Evolutionary conservation across 306 rosid genomes (phyloP), one percentile per base, ranked within the genome.

Genomic region (Hippophae rhamnoides): DNA sequence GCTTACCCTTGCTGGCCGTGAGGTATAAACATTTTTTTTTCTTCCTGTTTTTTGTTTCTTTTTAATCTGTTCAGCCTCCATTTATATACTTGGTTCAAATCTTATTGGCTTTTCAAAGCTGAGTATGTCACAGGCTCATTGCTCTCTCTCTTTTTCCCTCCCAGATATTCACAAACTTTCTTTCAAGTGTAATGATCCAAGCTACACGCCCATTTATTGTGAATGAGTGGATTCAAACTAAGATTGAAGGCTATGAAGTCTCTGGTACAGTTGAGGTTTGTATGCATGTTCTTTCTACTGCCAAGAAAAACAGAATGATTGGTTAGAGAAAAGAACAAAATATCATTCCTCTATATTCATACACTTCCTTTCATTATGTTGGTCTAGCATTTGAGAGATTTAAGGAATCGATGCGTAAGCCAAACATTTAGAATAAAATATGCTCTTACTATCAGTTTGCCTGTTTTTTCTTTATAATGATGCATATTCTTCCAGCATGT

Each of bases 221-320:
- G 58, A 84, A 86, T 18, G 99, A 93, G 79, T 93, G 99, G 99
- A 88, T 93, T 75, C 95, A 93, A 80, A 88, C 94, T 7, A 93
- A 88, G 80, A 93, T 93, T 53, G 82, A 93, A 68, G 99, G 99
- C 69, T 93, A 93, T 61, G 99, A 93, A 78, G 99, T 93, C 76
- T 93, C 97, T 79, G 97, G 99, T 61, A 88, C 93, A 26, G 90
- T 88, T 40, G 99, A 93, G 99, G 97, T 88, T 68, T 78, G 99
- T 75, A 52, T 58, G 58, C 65, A 68, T 55, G 66, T 56, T 58
- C 57, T 50, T 58, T 49, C 41, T 45, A 47, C 6, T 18, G 7
- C 11, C 56, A 47, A 52, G 48, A 43, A 9, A 54, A 58, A 18
- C 10, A 25, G 31, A 49, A 44, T 13, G 43, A n/a, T 31, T 8